These are phyloP conservation scores for Baeospora myosura DNA, from an alignment of 1,284 basidiomycete species.

Conservation along the genomic window DNA sequence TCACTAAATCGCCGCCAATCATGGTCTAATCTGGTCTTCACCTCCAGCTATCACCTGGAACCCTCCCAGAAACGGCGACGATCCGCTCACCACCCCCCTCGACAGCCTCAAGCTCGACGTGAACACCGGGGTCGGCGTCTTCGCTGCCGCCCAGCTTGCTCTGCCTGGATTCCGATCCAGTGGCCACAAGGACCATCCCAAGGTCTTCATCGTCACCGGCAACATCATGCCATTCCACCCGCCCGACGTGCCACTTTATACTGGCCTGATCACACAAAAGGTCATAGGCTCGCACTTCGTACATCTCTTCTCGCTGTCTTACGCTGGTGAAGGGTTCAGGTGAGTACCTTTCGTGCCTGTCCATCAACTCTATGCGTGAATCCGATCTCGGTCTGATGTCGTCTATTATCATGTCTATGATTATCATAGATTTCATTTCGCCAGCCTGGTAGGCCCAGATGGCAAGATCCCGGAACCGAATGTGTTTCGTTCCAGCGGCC, in stretches of 20 bases:
- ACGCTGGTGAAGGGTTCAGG: conserved; percentile 20
- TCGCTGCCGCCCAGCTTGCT: conserved; percentile 21
- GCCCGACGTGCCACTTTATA: conserved; percentile 7
- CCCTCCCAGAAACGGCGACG: not conserved
- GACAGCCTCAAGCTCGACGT: conserved; percentile 14
- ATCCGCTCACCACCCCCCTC: conserved; percentile 18
- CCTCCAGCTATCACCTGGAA: no score
- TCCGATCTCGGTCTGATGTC: no score
- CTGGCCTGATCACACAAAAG: conserved; percentile 19
- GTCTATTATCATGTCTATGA: not conserved
- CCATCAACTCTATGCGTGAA: no score
- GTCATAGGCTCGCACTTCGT: conserved; percentile 16
- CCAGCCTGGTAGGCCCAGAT: conserved; percentile 17
- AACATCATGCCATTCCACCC: conserved; percentile 21
- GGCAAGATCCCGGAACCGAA: conserved; percentile 15
- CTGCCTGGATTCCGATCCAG: conserved; percentile 19
- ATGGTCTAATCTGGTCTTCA: not conserved
- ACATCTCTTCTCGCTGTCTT: conserved; percentile 17
- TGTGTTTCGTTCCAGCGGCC: conserved; percentile 18
- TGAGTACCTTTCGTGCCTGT: no score
- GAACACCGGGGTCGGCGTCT: conserved; percentile 14
- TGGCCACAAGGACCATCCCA: conserved; percentile 15
- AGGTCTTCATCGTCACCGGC: conserved; percentile 25
- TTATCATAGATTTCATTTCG: conserved; percentile 20
- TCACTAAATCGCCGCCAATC: not conserved